Conservation (phyloP, 768 basidiomycete genomes). For the Clavaria fumosa region DNA sequence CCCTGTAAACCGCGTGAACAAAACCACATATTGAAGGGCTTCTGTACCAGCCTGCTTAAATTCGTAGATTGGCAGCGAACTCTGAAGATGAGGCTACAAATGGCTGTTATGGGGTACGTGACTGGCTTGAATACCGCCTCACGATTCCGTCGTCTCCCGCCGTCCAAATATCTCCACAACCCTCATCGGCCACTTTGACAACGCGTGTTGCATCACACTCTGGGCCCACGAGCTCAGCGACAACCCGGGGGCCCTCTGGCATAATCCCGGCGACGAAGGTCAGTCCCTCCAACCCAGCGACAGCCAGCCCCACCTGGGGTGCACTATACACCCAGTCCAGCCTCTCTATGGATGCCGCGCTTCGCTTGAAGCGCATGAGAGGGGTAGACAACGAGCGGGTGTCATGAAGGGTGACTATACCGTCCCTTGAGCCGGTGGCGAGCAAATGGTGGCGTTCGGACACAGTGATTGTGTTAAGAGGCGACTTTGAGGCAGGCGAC, state of each 20-base stretch:
- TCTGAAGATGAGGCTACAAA: no score
- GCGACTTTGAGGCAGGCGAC: slow-evolving; percentile 14
- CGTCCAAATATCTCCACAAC: slow-evolving; percentile 32
- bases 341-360: slow-evolving; percentile 35
- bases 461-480: slow-evolving; percentile 32
- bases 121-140: slow-evolving; percentile 28
- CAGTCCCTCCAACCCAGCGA: slow-evolving; percentile 44
- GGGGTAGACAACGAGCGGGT: slow-evolving; percentile 27
- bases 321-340: slow-evolving; percentile 19
- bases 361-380: slow-evolving; percentile 28
- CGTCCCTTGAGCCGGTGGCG: slow-evolving; percentile 42
- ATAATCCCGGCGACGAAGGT: slow-evolving; percentile 35
- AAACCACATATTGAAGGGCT: no score
- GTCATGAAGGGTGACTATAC: slow-evolving; percentile 42
- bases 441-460: slow-evolving; percentile 26
- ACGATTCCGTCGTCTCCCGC: slow-evolving; percentile 53
- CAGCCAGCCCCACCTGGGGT: slow-evolving; percentile 22
- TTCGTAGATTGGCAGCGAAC: no score
- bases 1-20: no score
- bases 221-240: slow-evolving; percentile 37
- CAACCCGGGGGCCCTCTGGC: slow-evolving; percentile 27
- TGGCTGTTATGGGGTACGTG: no score
- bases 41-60: no score
- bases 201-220: slow-evolving; percentile 46
- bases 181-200: slow-evolving; percentile 18